Evolutionary conservation across 2,329 filamentous ascomycete genomes (phyloP).

Genomic region (Cladosporium sp.): DNA sequence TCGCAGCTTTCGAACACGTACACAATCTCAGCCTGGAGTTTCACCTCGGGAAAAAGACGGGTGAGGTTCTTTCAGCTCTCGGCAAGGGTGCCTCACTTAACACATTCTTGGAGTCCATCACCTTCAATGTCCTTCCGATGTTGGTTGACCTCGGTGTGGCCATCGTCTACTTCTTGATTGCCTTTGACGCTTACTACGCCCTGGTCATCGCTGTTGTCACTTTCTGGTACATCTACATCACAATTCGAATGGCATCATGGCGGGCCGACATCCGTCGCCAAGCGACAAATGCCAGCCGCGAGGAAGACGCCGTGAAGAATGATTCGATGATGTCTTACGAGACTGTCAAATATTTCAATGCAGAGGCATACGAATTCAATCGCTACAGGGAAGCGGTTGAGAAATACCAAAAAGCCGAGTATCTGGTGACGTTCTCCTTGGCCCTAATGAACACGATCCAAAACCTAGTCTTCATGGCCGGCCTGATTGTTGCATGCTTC

Average conservation of each 20-base stretch:
- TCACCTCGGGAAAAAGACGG: slow-evolving; percentile 92
- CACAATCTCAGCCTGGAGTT: slow-evolving; percentile 95
- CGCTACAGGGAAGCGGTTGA: slow-evolving; percentile 58
- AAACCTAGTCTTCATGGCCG: slow-evolving; percentile 63
- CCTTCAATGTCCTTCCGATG: slow-evolving; percentile 95
- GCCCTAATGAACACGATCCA: slow-evolving; percentile 63
- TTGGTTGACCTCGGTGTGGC: slow-evolving; percentile 84
- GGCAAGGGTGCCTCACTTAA: slow-evolving; percentile 97
- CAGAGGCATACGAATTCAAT: slow-evolving; percentile 59
- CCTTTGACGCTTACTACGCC: slow-evolving; percentile 86
- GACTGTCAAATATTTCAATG: slow-evolving; percentile 67
- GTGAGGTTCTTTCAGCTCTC: slow-evolving; percentile 90
- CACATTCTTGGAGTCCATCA: slow-evolving; percentile 92
- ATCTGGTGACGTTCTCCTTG: slow-evolving; percentile 56
- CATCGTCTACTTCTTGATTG: slow-evolving; percentile 74
- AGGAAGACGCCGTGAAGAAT: slow-evolving; percentile 97
- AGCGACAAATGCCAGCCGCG: slow-evolving; percentile 92
- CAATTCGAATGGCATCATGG: slow-evolving; percentile 92
- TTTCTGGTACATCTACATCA: slow-evolving; percentile 95
- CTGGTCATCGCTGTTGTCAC: slow-evolving; percentile 87
- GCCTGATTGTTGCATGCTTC: slow-evolving; percentile 67
- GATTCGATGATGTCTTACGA: slow-evolving; percentile 99
- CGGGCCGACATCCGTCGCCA: slow-evolving; percentile 85
- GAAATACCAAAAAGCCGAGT: slow-evolving; percentile 59
- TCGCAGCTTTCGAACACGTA: slow-evolving; percentile 95